Evolutionary conservation across 352 stramenopile species (phyloP).

Genomic region (Phytopythium helicoides): DNA sequence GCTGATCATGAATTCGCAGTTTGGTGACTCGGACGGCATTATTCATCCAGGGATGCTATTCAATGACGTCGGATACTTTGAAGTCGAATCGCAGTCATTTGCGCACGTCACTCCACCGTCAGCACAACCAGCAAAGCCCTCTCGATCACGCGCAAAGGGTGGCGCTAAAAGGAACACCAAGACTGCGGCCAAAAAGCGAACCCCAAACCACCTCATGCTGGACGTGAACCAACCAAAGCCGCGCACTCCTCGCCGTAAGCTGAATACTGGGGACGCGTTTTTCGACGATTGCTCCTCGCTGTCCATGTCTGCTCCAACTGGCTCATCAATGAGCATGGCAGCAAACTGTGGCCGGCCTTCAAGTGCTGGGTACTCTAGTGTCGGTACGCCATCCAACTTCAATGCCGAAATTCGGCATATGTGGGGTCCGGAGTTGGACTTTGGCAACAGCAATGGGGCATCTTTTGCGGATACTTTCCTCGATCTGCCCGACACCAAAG

Average conservation of each 20-base stretch:
- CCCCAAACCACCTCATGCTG: constrained; percentile 47
- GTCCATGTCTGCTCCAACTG: constrained; percentile 14
- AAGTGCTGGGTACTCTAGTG: constrained; percentile 37
- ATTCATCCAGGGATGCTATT: constrained; percentile 45
- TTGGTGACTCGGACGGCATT: constrained; percentile 4
- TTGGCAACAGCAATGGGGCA: constrained; percentile 21
- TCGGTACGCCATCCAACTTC: constrained; percentile 73
- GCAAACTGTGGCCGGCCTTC: background rate
- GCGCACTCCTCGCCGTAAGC: constrained; percentile 59
- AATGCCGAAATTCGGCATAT: constrained; percentile 39
- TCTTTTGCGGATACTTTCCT: constrained; percentile 71
- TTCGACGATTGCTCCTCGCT: constrained; percentile 55
- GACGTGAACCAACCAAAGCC: constrained; percentile 63
- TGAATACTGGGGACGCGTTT: constrained; percentile 46
- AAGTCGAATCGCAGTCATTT: constrained; percentile 70
- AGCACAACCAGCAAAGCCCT: background rate
- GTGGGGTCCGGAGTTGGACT: constrained; percentile 68
- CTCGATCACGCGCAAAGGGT: background rate
- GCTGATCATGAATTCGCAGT: constrained; percentile 7
- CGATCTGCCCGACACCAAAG: constrained; percentile 69
- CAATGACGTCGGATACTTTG: constrained; percentile 58
- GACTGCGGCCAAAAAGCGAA: constrained; percentile 62
- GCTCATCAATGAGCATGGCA: background rate
- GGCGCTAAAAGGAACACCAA: constrained; percentile 35
- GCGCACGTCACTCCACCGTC: constrained; percentile 22